Conservation (phyloP, 805 yeast genomes). For the Ogataea pignaliae region DNA sequence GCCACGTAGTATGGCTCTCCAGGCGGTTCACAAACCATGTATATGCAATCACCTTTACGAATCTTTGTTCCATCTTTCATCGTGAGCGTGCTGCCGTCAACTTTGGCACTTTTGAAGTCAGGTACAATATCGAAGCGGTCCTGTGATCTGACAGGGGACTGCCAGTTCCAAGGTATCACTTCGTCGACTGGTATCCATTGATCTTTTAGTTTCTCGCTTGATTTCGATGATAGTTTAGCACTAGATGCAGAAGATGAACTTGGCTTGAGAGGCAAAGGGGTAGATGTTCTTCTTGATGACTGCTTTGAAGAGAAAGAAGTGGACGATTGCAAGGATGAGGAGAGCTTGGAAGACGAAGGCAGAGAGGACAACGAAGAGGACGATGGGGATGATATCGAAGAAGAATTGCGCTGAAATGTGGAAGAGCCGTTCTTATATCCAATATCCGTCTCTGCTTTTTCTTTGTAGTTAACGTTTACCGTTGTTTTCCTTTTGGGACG, state of each 20-base stretch:
- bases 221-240: conserved; percentile 1
- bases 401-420: neutral
- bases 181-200: conserved; percentile 27
- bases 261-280: neutral
- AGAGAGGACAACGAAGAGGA: neutral
- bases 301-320: neutral
- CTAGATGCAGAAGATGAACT: conserved; percentile 1
- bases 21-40: conserved; percentile 86
- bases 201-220: conserved; percentile 7
- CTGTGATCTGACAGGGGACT: conserved; percentile 34
- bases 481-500: conserved; percentile 31
- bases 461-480: conserved; percentile 30
- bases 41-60: conserved; percentile 63
- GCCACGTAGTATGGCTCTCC: conserved; percentile 94
- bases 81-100: conserved; percentile 35
- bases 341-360: neutral
- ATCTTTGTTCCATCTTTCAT: conserved; percentile 36
- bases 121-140: conserved; percentile 41
- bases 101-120: conserved; percentile 38
- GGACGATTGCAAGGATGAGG: neutral
- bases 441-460: conserved; percentile 27
- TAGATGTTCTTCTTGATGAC: conserved; percentile 1
- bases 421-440: conserved; percentile 6
- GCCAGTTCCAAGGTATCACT: conserved; percentile 46
- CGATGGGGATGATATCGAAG: conserved; percentile 3